Base-by-base conservation (phyloP, 2,329 filamentous ascomycete genomes). In the Grosmannia clavigera region DNA sequence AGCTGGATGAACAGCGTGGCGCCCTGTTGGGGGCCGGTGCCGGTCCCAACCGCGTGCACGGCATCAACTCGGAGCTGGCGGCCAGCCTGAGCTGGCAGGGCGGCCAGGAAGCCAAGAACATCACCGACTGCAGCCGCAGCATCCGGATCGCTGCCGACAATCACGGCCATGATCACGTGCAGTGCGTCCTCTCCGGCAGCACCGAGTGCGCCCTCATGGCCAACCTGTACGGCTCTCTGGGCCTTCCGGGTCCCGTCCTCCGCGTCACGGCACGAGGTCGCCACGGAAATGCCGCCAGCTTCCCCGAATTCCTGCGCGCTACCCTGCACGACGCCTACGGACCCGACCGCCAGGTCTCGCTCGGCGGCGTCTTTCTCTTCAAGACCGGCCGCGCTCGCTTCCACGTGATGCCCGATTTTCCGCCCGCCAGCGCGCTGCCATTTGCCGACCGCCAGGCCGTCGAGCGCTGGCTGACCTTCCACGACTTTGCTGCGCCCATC, bases 371-470 rank as follows among this genome's bases (percentile, higher is more conserved):
- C 0, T 76, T 77, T 58, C 57, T 77, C 3, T 65, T 76, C 46
- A 71, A 70, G 56, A 63, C 65, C 0, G 74, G 74, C 0, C 72
- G 65, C 25, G 68, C 71, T 5, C 70, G 67, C 6, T 69, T 73
- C 12, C 75, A 78, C 62, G 70, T 77, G 14, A 77, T 77, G 74
- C 75, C 75, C 1, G 75, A 76, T 62, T 77, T 77, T 52, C 72
- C 74, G 0, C 35, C 63, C 0, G 58, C 67, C 19, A 25, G 19
- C 25, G 19, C 48, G 48, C 54, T 58, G n/a, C 67, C 71, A 0
- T 73, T 75, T 57, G 57, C 62, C 1, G 61, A 68, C 22, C 62
- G 68, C 0, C 58, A 66, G 0, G 66, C 70, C 2, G 58, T 75
- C 29, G 67, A 71, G 10, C 53, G 68, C 1, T 78, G 75, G 75